Conservation (phyloP, 2,329 filamentous ascomycete genomes). For the Pestalotiopsis sp. region DNA sequence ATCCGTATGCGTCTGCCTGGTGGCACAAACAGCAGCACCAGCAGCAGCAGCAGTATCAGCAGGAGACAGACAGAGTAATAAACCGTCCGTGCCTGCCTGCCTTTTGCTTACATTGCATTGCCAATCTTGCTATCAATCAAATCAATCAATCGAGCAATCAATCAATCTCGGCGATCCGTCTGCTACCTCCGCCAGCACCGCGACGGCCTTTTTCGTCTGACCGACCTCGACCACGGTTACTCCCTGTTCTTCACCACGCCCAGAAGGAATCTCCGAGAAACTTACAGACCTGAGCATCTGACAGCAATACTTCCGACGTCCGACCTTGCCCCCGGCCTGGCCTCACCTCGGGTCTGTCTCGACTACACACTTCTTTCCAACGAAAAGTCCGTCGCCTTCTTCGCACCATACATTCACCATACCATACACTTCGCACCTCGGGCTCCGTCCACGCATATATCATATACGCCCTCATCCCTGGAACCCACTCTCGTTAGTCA, state of each 20-base stretch:
- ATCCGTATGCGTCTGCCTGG: neutral
- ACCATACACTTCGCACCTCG: neutral
- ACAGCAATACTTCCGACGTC: conserved; percentile 1
- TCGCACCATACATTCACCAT: neutral
- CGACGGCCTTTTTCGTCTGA: neutral
- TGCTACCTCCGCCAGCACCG: neutral
- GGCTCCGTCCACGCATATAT: neutral
- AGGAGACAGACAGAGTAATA: neutral
- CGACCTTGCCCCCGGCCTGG: conserved; percentile 1
- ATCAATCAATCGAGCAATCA: neutral
- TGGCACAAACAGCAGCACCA: neutral
- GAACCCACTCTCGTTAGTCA: neutral
- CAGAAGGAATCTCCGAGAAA: neutral
- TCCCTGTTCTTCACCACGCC: neutral
- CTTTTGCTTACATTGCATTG: neutral
- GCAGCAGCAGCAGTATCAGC: too few relatives aligned
- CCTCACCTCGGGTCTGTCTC: neutral
- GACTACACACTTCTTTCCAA: neutral
- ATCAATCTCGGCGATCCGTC: neutral
- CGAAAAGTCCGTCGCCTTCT: neutral
- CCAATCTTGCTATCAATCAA: neutral
- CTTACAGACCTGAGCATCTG: neutral
- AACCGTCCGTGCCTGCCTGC: neutral
- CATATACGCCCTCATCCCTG: neutral
- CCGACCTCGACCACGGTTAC: conserved; percentile 1